Conservation (phyloP, 2,329 filamentous ascomycete genomes). For the Shiraia bambusicola region DNA sequence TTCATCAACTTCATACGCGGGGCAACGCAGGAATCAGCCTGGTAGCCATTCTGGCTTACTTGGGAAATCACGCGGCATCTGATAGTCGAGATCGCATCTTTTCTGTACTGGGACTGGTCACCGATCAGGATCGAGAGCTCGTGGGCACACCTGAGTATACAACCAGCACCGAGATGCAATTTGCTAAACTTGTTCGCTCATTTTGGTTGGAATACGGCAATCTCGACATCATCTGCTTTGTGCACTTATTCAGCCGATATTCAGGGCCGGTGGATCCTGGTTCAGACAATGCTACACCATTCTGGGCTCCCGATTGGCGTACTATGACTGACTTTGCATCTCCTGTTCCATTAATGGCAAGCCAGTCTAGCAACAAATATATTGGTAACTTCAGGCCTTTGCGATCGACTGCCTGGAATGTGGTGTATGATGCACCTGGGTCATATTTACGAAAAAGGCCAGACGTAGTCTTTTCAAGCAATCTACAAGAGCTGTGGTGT, state of each 20-base stretch:
- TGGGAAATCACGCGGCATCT: constrained; percentile 31
- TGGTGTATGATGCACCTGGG: constrained; percentile 30
- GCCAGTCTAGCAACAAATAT: constrained; percentile 30
- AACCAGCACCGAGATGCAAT: constrained; percentile 16
- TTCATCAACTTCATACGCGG: constrained; percentile 29
- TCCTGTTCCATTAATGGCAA: constrained; percentile 39
- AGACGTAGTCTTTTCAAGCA: constrained; percentile 22
- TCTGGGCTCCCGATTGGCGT: constrained; percentile 35
- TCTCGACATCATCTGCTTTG: constrained; percentile 36
- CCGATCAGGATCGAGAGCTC: constrained; percentile 20
- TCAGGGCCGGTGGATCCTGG: constrained; percentile 16
- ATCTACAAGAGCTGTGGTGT: constrained; percentile 26
- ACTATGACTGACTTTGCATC: constrained; percentile 28
- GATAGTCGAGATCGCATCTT: constrained; percentile 34
- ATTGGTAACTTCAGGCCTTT: constrained; percentile 37
- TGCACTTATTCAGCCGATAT: constrained; percentile 30
- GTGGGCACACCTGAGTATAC: constrained; percentile 30
- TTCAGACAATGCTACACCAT: constrained; percentile 16
- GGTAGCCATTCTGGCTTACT: constrained; percentile 31
- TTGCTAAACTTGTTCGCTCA: constrained; percentile 30
- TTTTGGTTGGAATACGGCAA: constrained; percentile 27
- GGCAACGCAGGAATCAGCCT: constrained; percentile 21
- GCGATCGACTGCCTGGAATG: constrained; percentile 22
- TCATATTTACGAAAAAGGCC: constrained; percentile 15
- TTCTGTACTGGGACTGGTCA: constrained; percentile 33